These are phyloP conservation scores for Rhizopogon rudus DNA, from an alignment of 768 basidiomycete genomes.

Conservation along the genomic window DNA sequence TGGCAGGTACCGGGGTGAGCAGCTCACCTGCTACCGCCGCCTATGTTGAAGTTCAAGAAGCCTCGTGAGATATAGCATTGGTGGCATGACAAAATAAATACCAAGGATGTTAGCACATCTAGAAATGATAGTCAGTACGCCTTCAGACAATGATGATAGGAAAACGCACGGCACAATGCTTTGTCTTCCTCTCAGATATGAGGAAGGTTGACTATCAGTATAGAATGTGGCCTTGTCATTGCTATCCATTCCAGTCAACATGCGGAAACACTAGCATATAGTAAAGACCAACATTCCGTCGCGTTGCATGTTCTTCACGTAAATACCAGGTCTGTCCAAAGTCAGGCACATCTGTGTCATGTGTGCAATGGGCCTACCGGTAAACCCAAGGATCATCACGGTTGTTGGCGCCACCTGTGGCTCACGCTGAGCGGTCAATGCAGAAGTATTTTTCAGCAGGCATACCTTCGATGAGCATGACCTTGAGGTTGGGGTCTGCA, in stretches of 20 bases:
- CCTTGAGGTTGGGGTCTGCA: conserved; percentile 67
- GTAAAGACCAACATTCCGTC: conserved; percentile 52
- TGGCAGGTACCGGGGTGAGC: not conserved
- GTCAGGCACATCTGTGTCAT: not conserved
- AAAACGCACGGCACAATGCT: conserved; percentile 61
- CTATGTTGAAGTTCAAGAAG: conserved; percentile 17
- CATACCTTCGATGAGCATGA: conserved; percentile 70
- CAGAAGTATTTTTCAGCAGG: not conserved
- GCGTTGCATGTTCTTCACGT: conserved; percentile 65
- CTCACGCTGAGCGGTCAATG: not conserved
- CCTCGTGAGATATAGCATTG: not conserved
- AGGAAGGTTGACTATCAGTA: conserved; percentile 52
- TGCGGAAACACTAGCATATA: not conserved
- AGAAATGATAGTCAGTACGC: not conserved
- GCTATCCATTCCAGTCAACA: conserved; percentile 27
- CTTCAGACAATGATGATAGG: not conserved
- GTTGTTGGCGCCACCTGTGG: conserved; percentile 60
- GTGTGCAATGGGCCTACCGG: conserved; percentile 27
- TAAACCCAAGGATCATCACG: conserved; percentile 75
- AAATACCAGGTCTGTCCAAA: conserved; percentile 53
- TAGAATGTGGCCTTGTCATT: conserved; percentile 77
- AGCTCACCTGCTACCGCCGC: conserved; percentile 50
- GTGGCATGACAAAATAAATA: conserved; percentile 12
- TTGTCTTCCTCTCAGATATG: conserved; percentile 55
- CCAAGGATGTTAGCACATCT: conserved; percentile 67